Evolutionary conservation across 108 stramenopile genomes (phyloP), one percentile per base, ranked within the genome.

Genomic region (Aureococcus anophagefferens): DNA sequence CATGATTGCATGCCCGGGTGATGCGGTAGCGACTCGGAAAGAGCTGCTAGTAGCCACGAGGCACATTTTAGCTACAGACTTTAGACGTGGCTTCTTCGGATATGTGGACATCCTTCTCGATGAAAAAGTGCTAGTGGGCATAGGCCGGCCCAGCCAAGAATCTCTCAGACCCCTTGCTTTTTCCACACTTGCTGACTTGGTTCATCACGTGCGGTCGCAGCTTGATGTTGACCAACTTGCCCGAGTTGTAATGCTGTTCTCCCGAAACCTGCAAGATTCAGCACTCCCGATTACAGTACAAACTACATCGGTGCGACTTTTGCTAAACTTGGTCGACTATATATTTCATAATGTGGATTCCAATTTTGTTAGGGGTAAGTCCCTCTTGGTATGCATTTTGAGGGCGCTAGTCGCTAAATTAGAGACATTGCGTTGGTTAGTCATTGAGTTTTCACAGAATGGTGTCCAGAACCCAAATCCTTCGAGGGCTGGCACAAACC

Each of bases 21-120:
- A 93, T 33, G 86, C 89, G 16, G 72, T 91, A 21, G 73, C 83
- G n/a, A 90, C 87, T 11, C 82, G 93, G 14, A 89, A 90, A 76
- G 97, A 96, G 68, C 83, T 96, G 15, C 77, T 96, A 21, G 81
- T 90, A 11, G 90, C 90, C 14, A 93, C 92, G 7, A 84, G 95
- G 7, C 93, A 95, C 72, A 89, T 98, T 29, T 76, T 98, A 17
- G 89, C 91, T 30, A 95, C 88, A 30, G 89, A 93, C 29, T 94
- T 96, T 73, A 88, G 90, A 5, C 81, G 81, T 15, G 93, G 91
- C 21, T 92, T 95, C 79, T 86, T 83, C 45, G 81, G 81, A 18
- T 90, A 89, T 68, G 83, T 95, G 40, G 95, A 96, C 79, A 72
- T 81, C 14, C 83, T 98, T 46, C 78, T 98, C 62, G 92, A 96